A percentile compares a stretch with the other conserved stretches of the same genome.
Conservation (phyloP, 768 basidiomycete species). For the Mycena sanguinolenta region DNA sequence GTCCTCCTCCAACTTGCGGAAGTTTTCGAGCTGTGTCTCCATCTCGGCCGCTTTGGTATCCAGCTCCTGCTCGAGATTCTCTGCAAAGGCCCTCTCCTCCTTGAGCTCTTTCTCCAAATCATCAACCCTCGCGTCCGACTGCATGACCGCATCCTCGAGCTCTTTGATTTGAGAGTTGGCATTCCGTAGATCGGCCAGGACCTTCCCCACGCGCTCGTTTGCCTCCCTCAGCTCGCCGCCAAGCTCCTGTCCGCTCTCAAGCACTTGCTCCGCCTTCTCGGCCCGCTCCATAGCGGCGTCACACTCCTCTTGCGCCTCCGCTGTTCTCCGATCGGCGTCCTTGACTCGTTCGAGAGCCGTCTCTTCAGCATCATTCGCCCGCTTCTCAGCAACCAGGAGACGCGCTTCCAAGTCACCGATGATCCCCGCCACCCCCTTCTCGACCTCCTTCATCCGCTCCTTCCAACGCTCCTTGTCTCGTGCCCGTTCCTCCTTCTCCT, state of each 20-base stretch:
- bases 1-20: conserved; percentile 58
- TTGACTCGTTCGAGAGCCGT: conserved; percentile 51
- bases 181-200: conserved; percentile 71
- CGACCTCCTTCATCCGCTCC: conserved; percentile 78
- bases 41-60: conserved; percentile 53
- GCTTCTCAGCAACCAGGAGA: conserved; percentile 64
- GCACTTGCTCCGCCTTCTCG: conserved; percentile 71
- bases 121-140: conserved; percentile 64
- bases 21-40: conserved; percentile 48
- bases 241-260: conserved; percentile 76
- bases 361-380: conserved; percentile 56
- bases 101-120: conserved; percentile 70
- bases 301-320: conserved; percentile 63
- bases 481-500: conserved; percentile 69
- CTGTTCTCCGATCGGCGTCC: conserved; percentile 62
- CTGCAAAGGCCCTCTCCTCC: conserved; percentile 62
- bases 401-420: conserved; percentile 74
- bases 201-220: conserved; percentile 68
- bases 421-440: conserved; percentile 76
- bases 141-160: conserved; percentile 72
- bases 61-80: conserved; percentile 61
- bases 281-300: conserved; percentile 71
- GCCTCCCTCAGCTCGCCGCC: conserved; percentile 77
- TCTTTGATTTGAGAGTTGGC: conserved; percentile 71
- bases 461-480: conserved; percentile 80